Evolutionary conservation across 2,329 filamentous ascomycete species (phyloP), one percentile per base, ranked within the genome.

Genomic region (Cercospora citrullina): DNA sequence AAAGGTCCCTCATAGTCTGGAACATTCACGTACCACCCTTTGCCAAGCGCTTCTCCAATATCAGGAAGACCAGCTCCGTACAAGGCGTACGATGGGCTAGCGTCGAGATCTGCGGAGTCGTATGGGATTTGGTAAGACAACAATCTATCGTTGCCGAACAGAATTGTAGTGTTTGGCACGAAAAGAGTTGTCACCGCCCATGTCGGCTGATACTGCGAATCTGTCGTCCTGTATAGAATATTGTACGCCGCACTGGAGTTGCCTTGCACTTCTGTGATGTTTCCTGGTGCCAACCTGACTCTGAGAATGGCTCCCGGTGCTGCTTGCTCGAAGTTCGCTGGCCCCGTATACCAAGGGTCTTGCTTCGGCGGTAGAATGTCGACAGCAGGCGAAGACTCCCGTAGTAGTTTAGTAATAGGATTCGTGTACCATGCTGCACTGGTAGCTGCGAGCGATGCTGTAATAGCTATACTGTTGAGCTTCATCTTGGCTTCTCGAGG

Each of bases 11-110:
- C 79, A 64, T 80, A 82, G 70, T 86, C 84, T 0, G 84, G 83
- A 7, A 82, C 75, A 16, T 80, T 81, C 26, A 86, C 81, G 21
- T 81, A 76, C 83, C 83, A 85, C 6, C 83, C 83, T 70, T 77
- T 5, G 12, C 77, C 75, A 1, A 86, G 79, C 1, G 79, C 79
- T 1, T 74, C 63, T 8, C 74, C 64, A 42, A 84, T 76, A 48
- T 74, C 73, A 10, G 60, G 18, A 14, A 70, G 55, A 23, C 18
- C 62, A 26, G 68, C 71, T 2, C 68, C 65, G 70, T 79, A 77
- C n/a, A 80, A 72, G 1, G 73, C 68, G 63, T 79, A 83, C 36
- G 77, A 82, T 42, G 77, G 83, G 69, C 77, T 77, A 4, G 74
- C 77, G 23, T 84, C 77, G 2, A 81, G 72, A 28, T 78, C 75